phyloP scores from a whole-genome alignment of 371 early-diverging fungal species.

The Actinomortierella ambigua region DNA sequence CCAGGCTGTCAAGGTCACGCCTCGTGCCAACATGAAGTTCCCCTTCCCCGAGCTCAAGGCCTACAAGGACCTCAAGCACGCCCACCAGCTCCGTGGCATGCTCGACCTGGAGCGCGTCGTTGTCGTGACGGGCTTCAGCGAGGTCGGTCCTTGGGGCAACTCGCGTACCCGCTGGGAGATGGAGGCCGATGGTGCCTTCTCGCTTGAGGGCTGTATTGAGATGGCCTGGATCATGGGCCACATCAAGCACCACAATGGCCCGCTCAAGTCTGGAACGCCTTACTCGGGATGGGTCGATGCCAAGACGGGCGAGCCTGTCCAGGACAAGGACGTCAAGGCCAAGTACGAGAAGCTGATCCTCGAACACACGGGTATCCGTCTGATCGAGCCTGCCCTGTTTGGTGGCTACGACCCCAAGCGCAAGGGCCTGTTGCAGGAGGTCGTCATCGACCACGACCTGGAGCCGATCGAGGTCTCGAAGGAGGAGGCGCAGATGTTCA shows the following conservation, averaged over 20 bases:
- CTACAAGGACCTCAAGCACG: slow-evolving; percentile 69
- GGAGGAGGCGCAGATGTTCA: slow-evolving; percentile 94
- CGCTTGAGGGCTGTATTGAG: slow-evolving; percentile 95
- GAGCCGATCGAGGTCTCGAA: slow-evolving; percentile 89
- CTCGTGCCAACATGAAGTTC: slow-evolving; percentile 94
- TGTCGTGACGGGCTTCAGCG: slow-evolving; percentile 94
- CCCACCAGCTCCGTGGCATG: slow-evolving; percentile 84
- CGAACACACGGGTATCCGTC: slow-evolving; percentile 93
- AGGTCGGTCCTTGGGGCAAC: slow-evolving; percentile 95
- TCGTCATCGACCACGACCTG: slow-evolving; percentile 90
- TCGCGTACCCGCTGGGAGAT: slow-evolving; percentile 98
- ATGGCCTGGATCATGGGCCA: slow-evolving; percentile 98
- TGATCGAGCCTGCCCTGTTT: slow-evolving; percentile 92
- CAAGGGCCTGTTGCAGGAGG: slow-evolving; percentile 91
- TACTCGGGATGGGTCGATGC: slow-evolving; percentile 97
- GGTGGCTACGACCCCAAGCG: slow-evolving; percentile 91
- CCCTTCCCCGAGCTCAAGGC: slow-evolving; percentile 81
- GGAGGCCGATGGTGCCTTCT: slow-evolving; percentile 93
- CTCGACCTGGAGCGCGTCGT: slow-evolving; percentile 92
- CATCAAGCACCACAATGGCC: slow-evolving; percentile 90
- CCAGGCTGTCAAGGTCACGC: slow-evolving; percentile 79
- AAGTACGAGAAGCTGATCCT: slow-evolving; percentile 93
- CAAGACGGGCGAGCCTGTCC: slow-evolving; percentile 88
- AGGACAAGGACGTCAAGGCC: slow-evolving; percentile 91
- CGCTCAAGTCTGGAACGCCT: slow-evolving; percentile 77